phyloP scores from a whole-genome alignment of 495 filamentous ascomycete species.

The Aspergillus leporis region DNA sequence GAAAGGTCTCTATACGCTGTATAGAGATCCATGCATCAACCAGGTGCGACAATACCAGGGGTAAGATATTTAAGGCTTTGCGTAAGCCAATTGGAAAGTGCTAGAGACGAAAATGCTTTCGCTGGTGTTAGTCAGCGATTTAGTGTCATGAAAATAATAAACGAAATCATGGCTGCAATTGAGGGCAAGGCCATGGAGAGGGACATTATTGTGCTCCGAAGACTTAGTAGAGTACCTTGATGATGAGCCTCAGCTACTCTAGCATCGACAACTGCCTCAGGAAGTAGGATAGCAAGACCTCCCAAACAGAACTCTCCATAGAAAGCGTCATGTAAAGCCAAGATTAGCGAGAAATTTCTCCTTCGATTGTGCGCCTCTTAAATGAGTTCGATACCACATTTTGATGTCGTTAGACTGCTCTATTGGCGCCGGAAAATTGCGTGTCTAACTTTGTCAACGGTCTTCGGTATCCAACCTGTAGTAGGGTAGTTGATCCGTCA shows the following conservation, averaged over 20 bases:
- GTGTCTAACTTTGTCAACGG: neutral
- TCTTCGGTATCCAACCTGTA: neutral
- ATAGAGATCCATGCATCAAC: slow-evolving; percentile 3
- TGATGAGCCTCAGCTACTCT: neutral
- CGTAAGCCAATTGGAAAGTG: slow-evolving; percentile 4
- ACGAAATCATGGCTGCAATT: neutral
- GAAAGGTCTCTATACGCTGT: slow-evolving; percentile 1
- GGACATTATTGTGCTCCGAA: neutral
- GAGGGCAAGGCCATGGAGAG: neutral
- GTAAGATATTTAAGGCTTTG: slow-evolving; percentile 1
- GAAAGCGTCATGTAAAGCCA: neutral
- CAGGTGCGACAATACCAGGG: neutral
- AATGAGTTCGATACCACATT: neutral
- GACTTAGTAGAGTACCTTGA: neutral
- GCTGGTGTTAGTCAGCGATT: neutral
- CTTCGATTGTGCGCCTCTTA: neutral
- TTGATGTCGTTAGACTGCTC: neutral
- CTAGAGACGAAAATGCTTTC: neutral
- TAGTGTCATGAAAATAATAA: slow-evolving; percentile 1
- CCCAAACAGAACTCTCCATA: neutral
- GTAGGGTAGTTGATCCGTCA: neutral
- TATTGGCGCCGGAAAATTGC: neutral
- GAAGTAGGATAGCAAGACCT: slow-evolving; percentile 2
- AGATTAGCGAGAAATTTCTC: neutral
- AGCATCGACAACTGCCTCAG: neutral